These are phyloP conservation scores for Rhodotorula graminis DNA, from an alignment of 768 basidiomycete genomes.

Conservation along the genomic window DNA sequence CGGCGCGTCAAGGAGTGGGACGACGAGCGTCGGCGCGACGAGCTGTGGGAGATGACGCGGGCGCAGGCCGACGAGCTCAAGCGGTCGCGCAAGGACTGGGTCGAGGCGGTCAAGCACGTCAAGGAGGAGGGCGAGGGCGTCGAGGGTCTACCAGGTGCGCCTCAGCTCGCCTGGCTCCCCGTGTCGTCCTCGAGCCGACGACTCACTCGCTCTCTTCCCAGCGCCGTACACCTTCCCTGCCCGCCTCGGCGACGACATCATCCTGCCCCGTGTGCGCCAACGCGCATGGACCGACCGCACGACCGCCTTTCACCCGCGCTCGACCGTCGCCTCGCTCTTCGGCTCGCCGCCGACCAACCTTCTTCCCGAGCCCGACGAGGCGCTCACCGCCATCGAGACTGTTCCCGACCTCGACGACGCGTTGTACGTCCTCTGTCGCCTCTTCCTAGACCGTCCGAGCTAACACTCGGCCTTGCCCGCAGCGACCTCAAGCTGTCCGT, in stretches of 20 bases:
- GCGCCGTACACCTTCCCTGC: not conserved
- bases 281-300: not conserved
- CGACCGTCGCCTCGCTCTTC: not conserved
- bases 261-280: not conserved
- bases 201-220: not conserved
- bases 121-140: not conserved
- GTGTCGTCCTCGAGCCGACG: too few species aligned
- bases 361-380: not conserved
- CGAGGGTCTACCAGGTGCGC: not conserved
- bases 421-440: not conserved
- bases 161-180: too few species aligned
- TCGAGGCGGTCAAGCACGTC: not conserved
- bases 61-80: slow-evolving; percentile 4
- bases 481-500: slow-evolving; percentile 9
- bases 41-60: slow-evolving; percentile 5
- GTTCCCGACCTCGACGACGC: not conserved
- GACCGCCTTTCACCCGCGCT: not conserved
- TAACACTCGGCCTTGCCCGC: not conserved
- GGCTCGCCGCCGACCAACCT: not conserved
- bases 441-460: not conserved
- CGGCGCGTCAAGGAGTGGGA: not conserved
- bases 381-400: not conserved
- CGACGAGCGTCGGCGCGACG: not conserved
- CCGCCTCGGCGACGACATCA: not conserved
- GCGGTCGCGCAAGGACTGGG: not conserved